A percentile compares a stretch with the other conserved stretches of the same genome.
phyloP scores from a whole-genome alignment of 495 filamentous ascomycete species.

The Glonium stellatum region DNA sequence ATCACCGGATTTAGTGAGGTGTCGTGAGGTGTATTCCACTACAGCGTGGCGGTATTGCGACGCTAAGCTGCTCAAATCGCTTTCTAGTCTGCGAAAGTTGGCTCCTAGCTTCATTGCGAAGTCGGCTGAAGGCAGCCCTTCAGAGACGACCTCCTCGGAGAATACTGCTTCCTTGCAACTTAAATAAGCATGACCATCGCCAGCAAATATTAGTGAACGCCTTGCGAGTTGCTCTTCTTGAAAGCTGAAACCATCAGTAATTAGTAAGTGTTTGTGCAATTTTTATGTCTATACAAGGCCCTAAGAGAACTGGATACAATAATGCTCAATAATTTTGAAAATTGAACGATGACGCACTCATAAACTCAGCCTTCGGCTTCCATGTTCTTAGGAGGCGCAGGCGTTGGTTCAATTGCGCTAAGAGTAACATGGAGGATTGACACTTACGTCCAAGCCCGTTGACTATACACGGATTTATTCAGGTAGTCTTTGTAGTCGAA shows the following conservation, averaged over 20 bases:
- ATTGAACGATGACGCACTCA: too few relatives aligned
- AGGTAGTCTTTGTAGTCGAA: conserved; percentile 9
- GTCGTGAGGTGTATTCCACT: background rate
- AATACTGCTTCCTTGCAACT: conserved; percentile 7
- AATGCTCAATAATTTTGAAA: too few relatives aligned
- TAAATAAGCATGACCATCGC: conserved; percentile 15
- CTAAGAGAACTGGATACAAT: too few relatives aligned
- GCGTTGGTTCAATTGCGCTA: too few relatives aligned
- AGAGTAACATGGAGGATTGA: background rate
- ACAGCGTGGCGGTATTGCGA: background rate
- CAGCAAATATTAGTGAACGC: conserved; percentile 6
- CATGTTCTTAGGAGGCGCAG: too few relatives aligned
- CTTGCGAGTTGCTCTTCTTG: background rate
- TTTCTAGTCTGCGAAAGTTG: background rate
- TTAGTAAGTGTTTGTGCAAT: too few relatives aligned
- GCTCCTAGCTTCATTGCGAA: conserved; percentile 6
- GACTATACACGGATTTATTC: conserved; percentile 4
- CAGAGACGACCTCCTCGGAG: conserved; percentile 10
- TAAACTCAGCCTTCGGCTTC: too few relatives aligned
- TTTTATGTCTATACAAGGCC: too few relatives aligned
- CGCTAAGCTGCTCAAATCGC: background rate
- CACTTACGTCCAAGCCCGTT: conserved; percentile 19
- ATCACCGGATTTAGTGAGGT: conserved; percentile 1
- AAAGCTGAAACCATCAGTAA: too few relatives aligned
- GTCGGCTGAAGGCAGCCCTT: background rate